These are phyloP conservation scores for Malus sieversii DNA, from an alignment of 306 rosid species.

Conservation along the genomic window DNA sequence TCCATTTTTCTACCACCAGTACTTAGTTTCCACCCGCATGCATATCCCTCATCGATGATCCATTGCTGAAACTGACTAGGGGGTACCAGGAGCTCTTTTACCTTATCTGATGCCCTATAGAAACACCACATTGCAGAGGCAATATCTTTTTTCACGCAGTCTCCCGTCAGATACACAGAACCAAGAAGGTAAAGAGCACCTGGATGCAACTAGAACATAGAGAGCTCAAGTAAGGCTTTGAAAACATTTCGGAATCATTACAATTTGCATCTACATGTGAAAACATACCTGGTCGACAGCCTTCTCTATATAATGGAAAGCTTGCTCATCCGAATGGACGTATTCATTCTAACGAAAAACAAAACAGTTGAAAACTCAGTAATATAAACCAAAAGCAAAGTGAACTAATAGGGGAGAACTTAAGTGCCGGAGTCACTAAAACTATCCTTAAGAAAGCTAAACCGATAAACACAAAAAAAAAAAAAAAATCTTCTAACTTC, in stretches of 20 bases:
- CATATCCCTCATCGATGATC: neutral
- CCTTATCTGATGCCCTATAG: slow-evolving; percentile 91
- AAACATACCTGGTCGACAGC: slow-evolving; percentile 81
- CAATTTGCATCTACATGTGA: slow-evolving; percentile 10
- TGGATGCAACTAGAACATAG: slow-evolving; percentile 71
- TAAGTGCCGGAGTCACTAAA: no score
- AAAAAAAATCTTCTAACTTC: neutral
- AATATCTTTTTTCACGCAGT: slow-evolving; percentile 69
- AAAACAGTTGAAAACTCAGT: neutral
- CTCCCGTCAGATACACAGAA: slow-evolving; percentile 78
- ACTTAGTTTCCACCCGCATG: neutral
- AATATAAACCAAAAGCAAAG: neutral
- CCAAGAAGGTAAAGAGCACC: slow-evolving; percentile 93
- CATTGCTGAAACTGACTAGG: neutral
- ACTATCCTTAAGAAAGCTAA: neutral
- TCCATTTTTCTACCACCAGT: neutral
- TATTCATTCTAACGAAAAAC: slow-evolving; percentile 50
- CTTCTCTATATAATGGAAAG: slow-evolving; percentile 86
- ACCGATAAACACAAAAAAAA: neutral
- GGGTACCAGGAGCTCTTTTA: slow-evolving; percentile 15
- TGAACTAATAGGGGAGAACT: neutral
- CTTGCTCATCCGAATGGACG: slow-evolving; percentile 83
- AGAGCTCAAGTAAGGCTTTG: slow-evolving; percentile 32
- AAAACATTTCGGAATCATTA: slow-evolving; percentile 3
- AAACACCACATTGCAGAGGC: slow-evolving; percentile 88